Base-by-base conservation (phyloP, 129 eudicot species). In the Tanacetum coccineum region DNA sequence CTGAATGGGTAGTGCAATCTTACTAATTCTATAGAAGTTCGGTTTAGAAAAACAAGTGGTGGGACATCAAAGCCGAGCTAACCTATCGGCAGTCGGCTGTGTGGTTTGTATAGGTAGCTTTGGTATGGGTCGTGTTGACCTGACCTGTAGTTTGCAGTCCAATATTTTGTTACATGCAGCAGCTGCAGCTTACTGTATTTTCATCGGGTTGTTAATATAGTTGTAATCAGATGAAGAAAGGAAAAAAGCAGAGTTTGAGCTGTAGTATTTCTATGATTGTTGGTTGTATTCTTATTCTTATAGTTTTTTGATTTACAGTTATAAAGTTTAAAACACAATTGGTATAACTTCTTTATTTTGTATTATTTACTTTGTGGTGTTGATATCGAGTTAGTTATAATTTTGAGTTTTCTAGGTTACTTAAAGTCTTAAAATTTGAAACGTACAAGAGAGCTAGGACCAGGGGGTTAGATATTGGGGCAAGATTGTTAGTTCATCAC, bases 201-300 rank as follows among this genome's bases (percentile, higher is more conserved):
- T 25, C 61, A 19, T 71, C 61, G 57, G 77, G 56, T 65, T 74
- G 72, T 74, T 64, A 74, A 65, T 74, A 65, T 65, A 64, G 66
- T 74, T 74, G 71, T 64, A 45, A 65, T 65, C 40, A 17, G 49
- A 64, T 55, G 72, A 64, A 64, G 55, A 40, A 72, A 64, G 48
- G 59, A n/a, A 30, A 65, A 53, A 62, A 39, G 22, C 2, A n/a
- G 71, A 42, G 57, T 53, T 65, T 53, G 17, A 36, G 70, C 19
- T 13, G 13, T 47, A 59, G 46, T 74, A 3, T 14, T 66, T 47
- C 17, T n/a, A 47, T 65, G 42, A 21, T 57, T 36, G 53, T 65
- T 59, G 25, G 73, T 58, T 74, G 72, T 65, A 65, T 28, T 65
- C 40, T 64, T 65, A 65, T 28, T 65, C 40, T 63, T 62, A 53